Evolutionary conservation across 169 alveolate genomes (phyloP).

Genomic region (Fabrea salina): DNA sequence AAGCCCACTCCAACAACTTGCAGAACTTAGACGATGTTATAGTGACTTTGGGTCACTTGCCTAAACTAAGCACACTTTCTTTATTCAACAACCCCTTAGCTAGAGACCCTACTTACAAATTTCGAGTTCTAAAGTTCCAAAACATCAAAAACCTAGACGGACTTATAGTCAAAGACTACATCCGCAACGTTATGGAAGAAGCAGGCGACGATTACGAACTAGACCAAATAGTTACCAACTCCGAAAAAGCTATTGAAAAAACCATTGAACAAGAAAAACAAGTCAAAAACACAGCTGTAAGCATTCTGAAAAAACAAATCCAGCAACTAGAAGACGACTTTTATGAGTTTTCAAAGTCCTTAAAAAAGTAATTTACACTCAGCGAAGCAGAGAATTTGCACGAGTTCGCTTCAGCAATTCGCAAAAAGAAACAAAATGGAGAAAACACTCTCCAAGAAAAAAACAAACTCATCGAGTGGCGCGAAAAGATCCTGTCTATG

Average conservation of each 20-base stretch:
- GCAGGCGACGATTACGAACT: conserved; percentile 13
- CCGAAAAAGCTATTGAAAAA: neutral
- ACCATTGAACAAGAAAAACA: conserved; percentile 11
- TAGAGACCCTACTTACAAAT: conserved; percentile 16
- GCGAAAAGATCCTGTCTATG: neutral
- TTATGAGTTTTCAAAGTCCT: neutral
- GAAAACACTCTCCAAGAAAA: neutral
- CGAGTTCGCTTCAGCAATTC: conserved; percentile 14
- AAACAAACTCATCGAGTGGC: neutral
- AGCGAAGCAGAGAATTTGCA: conserved; percentile 17
- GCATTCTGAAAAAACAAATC: neutral
- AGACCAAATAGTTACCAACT: conserved; percentile 4
- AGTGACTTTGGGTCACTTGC: neutral
- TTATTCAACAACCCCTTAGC: conserved; percentile 24
- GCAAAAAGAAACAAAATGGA: conserved; percentile 12
- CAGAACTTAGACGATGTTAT: conserved; percentile 16
- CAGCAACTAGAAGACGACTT: conserved; percentile 22
- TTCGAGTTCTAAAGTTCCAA: neutral
- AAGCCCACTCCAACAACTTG: conserved; percentile 24
- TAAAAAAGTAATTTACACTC: neutral
- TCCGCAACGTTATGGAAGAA: conserved; percentile 7
- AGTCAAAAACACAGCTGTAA: conserved; percentile 24
- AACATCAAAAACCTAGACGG: conserved; percentile 24
- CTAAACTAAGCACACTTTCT: conserved; percentile 3
- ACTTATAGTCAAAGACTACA: conserved; percentile 18